Percentiles rank a stretch among this genome's conserved stretches.
These are phyloP conservation scores for Talaromyces pinophilus DNA, from an alignment of 2,329 filamentous ascomycete genomes.

Conservation along the genomic window DNA sequence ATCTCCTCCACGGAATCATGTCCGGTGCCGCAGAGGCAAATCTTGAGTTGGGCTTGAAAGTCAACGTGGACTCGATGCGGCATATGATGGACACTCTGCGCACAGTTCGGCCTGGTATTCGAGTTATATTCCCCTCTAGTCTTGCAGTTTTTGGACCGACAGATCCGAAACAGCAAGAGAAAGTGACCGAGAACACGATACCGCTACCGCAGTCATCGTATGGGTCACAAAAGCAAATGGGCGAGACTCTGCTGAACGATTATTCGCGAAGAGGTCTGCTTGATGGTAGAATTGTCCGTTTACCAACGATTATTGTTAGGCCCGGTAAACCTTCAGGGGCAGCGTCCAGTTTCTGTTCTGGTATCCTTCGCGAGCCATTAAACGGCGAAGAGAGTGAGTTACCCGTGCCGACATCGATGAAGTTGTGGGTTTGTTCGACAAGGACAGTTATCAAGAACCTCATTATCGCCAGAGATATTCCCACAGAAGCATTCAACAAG, in stretches of 20 bases:
- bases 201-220: constrained; percentile 17
- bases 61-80: constrained; percentile 16
- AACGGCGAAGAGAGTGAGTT: constrained; percentile 13
- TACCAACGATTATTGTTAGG: constrained; percentile 13
- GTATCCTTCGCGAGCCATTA: constrained; percentile 16
- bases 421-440: constrained; percentile 15
- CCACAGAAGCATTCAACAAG: constrained; percentile 8
- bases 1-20: constrained; percentile 17
- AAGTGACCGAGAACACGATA: constrained; percentile 10
- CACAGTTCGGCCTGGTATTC: constrained; percentile 7
- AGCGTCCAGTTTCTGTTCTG: constrained; percentile 16
- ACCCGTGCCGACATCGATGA: constrained; percentile 8
- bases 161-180: not conserved
- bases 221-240: constrained; percentile 11
- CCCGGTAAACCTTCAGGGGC: constrained; percentile 13
- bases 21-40: constrained; percentile 15
- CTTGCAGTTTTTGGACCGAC: constrained; percentile 13
- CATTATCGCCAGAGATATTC: constrained; percentile 7
- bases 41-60: constrained; percentile 12
- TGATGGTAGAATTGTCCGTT: constrained; percentile 13
- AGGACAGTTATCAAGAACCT: constrained; percentile 14
- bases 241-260: constrained; percentile 10
- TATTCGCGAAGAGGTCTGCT: constrained; percentile 6
- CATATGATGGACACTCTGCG: constrained; percentile 13
- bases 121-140: constrained; percentile 19